Evolutionary conservation across 1,139 yeast genomes (phyloP).

Genomic region (Lodderomyces elongisporus): DNA sequence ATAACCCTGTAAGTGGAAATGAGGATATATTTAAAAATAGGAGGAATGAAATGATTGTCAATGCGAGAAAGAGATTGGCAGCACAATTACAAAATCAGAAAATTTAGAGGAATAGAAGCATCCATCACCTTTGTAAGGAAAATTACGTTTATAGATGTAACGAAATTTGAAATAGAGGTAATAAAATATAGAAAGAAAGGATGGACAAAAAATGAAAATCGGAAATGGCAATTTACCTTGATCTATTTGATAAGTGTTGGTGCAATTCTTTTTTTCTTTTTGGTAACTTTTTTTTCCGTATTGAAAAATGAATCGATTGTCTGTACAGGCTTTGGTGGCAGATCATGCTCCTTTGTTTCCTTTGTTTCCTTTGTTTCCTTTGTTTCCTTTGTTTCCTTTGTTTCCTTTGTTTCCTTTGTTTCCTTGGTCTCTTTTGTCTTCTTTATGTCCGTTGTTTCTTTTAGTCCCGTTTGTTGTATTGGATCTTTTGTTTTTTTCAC

Average conservation of each 20-base stretch:
- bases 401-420: not conserved
- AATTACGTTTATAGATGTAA: no score
- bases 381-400: not conserved
- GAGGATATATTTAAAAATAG: constrained; percentile 20
- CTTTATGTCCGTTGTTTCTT: not conserved
- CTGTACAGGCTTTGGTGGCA: not conserved
- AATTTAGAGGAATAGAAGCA: no score
- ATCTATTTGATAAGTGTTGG: constrained; percentile 34
- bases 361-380: not conserved
- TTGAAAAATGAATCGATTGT: constrained; percentile 14
- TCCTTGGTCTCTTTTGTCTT: not conserved
- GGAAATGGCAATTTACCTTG: no score
- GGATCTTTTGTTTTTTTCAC: not conserved
- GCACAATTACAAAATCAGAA: constrained; percentile 27
- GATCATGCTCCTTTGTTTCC: not conserved
- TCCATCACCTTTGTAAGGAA: not conserved
- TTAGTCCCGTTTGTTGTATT: no score
- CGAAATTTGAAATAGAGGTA: no score
- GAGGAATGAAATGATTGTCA: constrained; percentile 41
- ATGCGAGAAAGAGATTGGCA: constrained; percentile 40
- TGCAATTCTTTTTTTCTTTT: constrained; percentile 38
- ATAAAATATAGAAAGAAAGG: no score
- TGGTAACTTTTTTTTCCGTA: constrained; percentile 6
- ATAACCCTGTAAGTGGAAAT: constrained; percentile 9
- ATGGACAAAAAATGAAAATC: no score